Percentiles rank a stretch among this genome's conserved stretches.
Evolutionary conservation across 257 asterid species (phyloP).

Genomic region (Verbascum thapsus): DNA sequence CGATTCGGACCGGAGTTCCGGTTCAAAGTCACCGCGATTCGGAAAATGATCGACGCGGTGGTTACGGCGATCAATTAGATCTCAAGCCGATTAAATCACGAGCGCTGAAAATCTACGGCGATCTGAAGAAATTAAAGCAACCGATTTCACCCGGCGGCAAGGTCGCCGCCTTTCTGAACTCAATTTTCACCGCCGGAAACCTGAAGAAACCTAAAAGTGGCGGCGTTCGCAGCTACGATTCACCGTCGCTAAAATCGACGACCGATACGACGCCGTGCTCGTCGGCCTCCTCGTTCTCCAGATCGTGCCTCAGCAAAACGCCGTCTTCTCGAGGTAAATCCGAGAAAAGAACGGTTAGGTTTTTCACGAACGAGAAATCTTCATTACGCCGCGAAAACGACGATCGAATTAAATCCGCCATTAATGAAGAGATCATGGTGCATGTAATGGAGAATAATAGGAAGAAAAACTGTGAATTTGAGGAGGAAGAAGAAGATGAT

Average conservation of each 20-base stretch:
- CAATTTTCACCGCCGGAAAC: slow-evolving; percentile 59
- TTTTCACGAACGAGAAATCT: slow-evolving; percentile 52
- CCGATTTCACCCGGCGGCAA: slow-evolving; percentile 79
- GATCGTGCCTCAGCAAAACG: slow-evolving; percentile 70
- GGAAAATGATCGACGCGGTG: slow-evolving; percentile 10
- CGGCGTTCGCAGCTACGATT: slow-evolving; percentile 23
- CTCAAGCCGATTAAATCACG: slow-evolving; percentile 39
- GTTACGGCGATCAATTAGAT: slow-evolving; percentile 22
- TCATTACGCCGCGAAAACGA: slow-evolving; percentile 37
- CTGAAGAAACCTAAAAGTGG: slow-evolving; percentile 48
- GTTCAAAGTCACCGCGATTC: slow-evolving; percentile 17
- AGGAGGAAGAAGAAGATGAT: slow-evolving; percentile 41
- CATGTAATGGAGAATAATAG: slow-evolving; percentile 52
- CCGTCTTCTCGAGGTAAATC: slow-evolving; percentile 45
- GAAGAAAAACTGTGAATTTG: no score
- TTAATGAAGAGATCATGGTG: slow-evolving; percentile 42
- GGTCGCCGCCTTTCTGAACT: slow-evolving; percentile 65
- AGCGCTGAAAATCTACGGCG: slow-evolving; percentile 67
- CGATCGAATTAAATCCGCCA: slow-evolving; percentile 25
- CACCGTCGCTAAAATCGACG: slow-evolving; percentile 45
- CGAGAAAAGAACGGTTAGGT: slow-evolving; percentile 60
- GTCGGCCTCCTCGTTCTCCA: slow-evolving; percentile 70
- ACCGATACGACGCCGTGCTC: slow-evolving; percentile 61
- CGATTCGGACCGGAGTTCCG: slow-evolving; percentile 47
- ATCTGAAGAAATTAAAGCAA: slow-evolving; percentile 74